Evolutionary conservation across 2,329 filamentous ascomycete genomes (phyloP), one percentile per base, ranked within the genome.

Genomic region (Colletotrichum sp.): DNA sequence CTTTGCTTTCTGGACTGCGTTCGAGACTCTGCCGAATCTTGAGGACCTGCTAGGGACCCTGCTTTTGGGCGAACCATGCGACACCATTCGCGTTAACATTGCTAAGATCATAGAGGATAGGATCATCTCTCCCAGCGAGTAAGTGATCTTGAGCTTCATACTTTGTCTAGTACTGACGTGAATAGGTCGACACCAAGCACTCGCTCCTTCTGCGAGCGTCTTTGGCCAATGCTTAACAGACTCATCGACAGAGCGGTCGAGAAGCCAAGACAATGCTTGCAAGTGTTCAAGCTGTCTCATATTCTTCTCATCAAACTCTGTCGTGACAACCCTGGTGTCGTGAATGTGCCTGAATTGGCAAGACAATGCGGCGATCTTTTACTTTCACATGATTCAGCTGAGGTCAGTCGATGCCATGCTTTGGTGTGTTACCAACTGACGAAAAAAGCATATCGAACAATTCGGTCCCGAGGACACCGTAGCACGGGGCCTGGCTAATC

Each of bases 141-240:
- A 72, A 74, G 57, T 73, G 8, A 30, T n/a, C 70, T 76, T 26
- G 30, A 77, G 60, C 68, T 48, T 12, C 80, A 77, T 64, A 75
- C 71, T 30, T 48, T 76, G 48, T 28, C 30, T 21, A 65, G 64
- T 1, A 32, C 30, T 32, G 28, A 79, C 68, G 66, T 60, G 76
- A 75, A 81, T 73, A 77, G 79, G 75, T 77, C 79, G 7, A 77
- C 78, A 16, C 81, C 85, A 15, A 79, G 80, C 12, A 80, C 85
- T 5, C 76, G 82, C 5, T 84, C 85, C 15, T 87, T 90, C 70
- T 84, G 85, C 16, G 81, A 84, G 18, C 84, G 87, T 38, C 87
- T 91, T 75, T 90, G 89, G 89, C 86, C 88, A 2, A 77, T 87
- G 10, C 77, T 87, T 12, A 82, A 82, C 9, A 80, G 80, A 15